phyloP scores from a whole-genome alignment of 805 yeast species.

The Pichia kluyveri region DNA sequence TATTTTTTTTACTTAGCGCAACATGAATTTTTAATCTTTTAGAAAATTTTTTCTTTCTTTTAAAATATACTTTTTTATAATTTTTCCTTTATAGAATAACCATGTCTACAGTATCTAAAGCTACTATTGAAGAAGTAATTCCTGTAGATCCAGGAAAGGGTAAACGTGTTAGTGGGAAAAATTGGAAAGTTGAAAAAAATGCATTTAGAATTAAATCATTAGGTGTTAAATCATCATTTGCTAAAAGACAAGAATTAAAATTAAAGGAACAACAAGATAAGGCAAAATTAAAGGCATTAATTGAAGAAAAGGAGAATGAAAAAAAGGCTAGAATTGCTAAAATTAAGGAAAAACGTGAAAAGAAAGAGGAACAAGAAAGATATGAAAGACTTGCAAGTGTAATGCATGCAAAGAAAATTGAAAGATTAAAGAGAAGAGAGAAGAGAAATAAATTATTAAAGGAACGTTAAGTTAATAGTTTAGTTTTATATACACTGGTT shows the following conservation, averaged over 20 bases:
- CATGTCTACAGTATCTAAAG: constrained; percentile 1
- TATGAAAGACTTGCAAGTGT: constrained; percentile 72
- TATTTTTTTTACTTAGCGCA: not conserved
- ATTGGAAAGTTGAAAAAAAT: constrained; percentile 61
- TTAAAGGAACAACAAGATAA: constrained; percentile 58
- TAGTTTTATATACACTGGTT: no score
- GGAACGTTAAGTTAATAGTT: constrained; percentile 47
- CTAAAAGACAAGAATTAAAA: constrained; percentile 55
- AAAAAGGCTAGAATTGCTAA: constrained; percentile 45
- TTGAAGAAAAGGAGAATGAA: constrained; percentile 65
- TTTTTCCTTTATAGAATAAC: not conserved
- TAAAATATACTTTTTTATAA: not conserved
- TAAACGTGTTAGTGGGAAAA: constrained; percentile 33
- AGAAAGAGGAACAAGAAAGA: constrained; percentile 83
- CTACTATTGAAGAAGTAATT: constrained; percentile 3
- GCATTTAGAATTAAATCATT: constrained; percentile 57
- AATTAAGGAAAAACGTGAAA: constrained; percentile 64
- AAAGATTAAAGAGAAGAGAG: constrained; percentile 80
- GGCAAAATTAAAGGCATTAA: constrained; percentile 59
- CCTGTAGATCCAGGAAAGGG: constrained; percentile 20
- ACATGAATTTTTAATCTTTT: not conserved
- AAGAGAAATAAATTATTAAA: constrained; percentile 90
- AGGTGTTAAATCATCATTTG: constrained; percentile 59
- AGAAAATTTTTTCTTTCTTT: not conserved
- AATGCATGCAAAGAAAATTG: constrained; percentile 89